Conservation (phyloP, 164 flowering plant genomes). For the Vitis riparia region DNA sequence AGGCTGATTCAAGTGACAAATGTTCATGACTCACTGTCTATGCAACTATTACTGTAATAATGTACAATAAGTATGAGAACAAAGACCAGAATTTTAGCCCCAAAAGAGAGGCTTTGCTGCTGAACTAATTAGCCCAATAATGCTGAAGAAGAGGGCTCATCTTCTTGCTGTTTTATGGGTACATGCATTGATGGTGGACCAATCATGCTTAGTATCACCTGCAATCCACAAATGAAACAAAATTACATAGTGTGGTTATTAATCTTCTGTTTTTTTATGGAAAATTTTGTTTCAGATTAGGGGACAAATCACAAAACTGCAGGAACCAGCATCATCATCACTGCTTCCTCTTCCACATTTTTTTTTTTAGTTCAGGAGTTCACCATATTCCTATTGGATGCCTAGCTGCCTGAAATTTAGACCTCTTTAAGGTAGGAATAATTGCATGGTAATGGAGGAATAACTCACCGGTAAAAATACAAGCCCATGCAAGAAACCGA, state of each 20-base stretch:
- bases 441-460: not conserved
- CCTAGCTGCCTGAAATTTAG: not conserved
- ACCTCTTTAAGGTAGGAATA: not conserved
- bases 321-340: too few relatives aligned
- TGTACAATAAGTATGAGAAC: too few relatives aligned
- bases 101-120: too few relatives aligned
- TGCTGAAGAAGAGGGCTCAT: conserved; percentile 27
- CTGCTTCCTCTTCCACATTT: too few relatives aligned
- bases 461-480: conserved; percentile 86
- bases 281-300: not conserved
- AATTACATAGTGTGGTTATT: not conserved
- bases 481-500: conserved; percentile 92
- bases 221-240: conserved; percentile 14
- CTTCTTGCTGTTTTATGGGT: conserved; percentile 14
- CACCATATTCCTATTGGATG: not conserved
- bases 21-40: too few relatives aligned
- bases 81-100: too few relatives aligned
- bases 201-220: conserved; percentile 73
- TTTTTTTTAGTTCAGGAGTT: too few relatives aligned
- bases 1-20: too few relatives aligned
- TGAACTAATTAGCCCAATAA: conserved; percentile 9
- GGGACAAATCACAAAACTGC: not conserved
- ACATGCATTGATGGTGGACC: conserved; percentile 69
- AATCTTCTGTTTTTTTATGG: not conserved
- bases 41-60: too few relatives aligned